Evolutionary conservation across 2,329 filamentous ascomycete species (phyloP), one percentile per base, ranked within the genome.

Genomic region (Hypoxylon sp.): DNA sequence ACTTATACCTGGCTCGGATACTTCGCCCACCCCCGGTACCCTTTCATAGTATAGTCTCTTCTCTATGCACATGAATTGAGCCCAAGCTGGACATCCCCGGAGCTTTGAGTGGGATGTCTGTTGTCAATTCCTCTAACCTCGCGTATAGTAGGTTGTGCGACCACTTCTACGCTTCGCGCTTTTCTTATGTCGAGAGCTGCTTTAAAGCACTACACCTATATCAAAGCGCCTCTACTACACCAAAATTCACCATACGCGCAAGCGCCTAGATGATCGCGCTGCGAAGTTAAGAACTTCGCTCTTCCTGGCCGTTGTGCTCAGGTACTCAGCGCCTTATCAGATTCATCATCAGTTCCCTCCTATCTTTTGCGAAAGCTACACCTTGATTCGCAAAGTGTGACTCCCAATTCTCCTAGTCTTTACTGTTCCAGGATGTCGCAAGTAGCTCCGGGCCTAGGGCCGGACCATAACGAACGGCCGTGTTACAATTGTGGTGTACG

Each of bases 401-500:
- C 47, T 52, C 13, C 27, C 35, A 21, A 44, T 39, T 44, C 37
- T 48, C 13, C 51, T 51, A 29, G 17, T 50, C 19, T 10, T 21
- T 37, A 19, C 47, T 50, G 10, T 27, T 10, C 47, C 56, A 72
- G 67, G 51, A 78, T 78, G 76, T 70, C 71, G 13, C 70, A 74
- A 58, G 70, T 58, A 44, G 72, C 73, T 15, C 74, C 76, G 15
- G 75, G 75, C 54, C 73, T 73, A 56, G 73, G 73, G 65, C 65
- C 74, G 37, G 69, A 68, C n/a, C 72, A 68, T 35, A 74, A 75
- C 56, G 75, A 77, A 19, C 75, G 65, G 15, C 72, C 73, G 11
- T 79, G 77, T 55, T 78, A 79, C 47, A 79, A 79, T 56, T 79
- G 77, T 70, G 77, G 77, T 44, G 69, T 77, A 67, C 73, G 70